Base-by-base conservation (phyloP, 305 asterid genomes). In the Caryopteris hybrid region DNA sequence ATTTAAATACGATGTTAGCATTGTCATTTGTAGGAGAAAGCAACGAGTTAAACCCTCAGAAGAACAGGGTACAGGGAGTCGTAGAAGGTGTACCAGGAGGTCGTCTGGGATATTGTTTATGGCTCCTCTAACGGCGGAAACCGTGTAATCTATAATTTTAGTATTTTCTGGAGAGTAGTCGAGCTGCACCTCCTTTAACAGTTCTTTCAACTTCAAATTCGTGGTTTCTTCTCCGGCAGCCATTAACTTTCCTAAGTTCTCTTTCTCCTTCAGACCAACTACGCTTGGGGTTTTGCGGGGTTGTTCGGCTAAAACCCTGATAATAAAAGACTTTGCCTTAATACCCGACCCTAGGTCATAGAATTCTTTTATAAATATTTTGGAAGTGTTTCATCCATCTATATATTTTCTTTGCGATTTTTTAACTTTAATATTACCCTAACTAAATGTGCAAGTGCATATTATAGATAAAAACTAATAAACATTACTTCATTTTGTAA, bases 101-200 rank as follows among this genome's bases (percentile, higher is more conserved):
- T 79, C 87, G 25, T 87, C 93, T 0, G 96, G 88, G 62, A 86
- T 88, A 25, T 73, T 58, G 66, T 69, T 39, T 41, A 95, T 85
- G 66, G 82, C 81, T 25, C 86, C 75, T 75, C 82, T 88, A 64
- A 89, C 81, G 51, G 84, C 72, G 8, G 85, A 80, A 61, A 95
- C 86, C 29, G 78, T 79, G 62, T 81, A 84, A 80, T 91, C 73
- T 14, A 91, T 73, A 9, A 78, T 68, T 61, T 75, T 56, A 31
- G 86, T 72, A 42, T 77, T 86, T 60, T 63, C 81, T 14, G 85
- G 76, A 7, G 96, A 82, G 77, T 84, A 79, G 12, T 91, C 95
- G 8, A 91, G 73, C 79, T 80, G 86, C 8, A 88, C 85, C 82
- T 89, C 98, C 78, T 86, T 87, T 39, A 94, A 70, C 16, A 91